Evolutionary conservation across 2,329 filamentous ascomycete species (phyloP).

Genomic region (Neoscytalidium dimidiatum): DNA sequence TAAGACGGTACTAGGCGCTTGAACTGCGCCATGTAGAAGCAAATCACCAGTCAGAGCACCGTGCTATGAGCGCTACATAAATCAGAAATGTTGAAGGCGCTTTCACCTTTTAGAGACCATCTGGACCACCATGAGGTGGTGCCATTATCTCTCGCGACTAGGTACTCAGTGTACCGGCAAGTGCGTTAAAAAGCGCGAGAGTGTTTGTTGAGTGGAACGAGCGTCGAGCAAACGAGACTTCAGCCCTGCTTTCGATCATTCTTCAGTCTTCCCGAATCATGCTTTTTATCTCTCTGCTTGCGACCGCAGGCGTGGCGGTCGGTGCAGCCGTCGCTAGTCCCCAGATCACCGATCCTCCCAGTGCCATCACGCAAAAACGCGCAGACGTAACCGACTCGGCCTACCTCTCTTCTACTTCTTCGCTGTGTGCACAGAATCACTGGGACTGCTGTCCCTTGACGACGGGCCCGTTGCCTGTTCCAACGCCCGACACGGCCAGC

Average conservation of each 20-base stretch:
- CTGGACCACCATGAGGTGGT: neutral
- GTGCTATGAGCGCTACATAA: neutral
- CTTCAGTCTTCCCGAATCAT: neutral
- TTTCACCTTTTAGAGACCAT: neutral
- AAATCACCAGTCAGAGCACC: neutral
- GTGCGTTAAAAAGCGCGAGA: neutral
- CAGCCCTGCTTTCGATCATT: neutral
- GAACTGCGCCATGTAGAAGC: neutral
- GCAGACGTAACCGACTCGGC: neutral
- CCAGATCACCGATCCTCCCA: neutral
- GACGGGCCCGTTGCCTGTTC: neutral
- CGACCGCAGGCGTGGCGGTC: neutral
- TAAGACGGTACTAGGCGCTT: neutral
- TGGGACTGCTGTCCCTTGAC: slow-evolving; percentile 3
- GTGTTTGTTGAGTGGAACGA: too few species aligned
- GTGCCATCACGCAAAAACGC: neutral
- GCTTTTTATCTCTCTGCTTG: neutral
- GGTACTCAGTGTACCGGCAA: neutral
- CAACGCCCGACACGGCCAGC: neutral
- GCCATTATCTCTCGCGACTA: neutral
- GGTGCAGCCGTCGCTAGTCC: neutral
- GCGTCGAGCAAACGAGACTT: neutral
- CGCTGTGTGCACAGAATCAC: neutral
- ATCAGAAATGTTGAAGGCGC: neutral
- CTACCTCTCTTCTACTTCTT: neutral